These are phyloP conservation scores for Ambrosiella beaveri DNA, from an alignment of 2,329 filamentous ascomycete species.

Conservation along the genomic window DNA sequence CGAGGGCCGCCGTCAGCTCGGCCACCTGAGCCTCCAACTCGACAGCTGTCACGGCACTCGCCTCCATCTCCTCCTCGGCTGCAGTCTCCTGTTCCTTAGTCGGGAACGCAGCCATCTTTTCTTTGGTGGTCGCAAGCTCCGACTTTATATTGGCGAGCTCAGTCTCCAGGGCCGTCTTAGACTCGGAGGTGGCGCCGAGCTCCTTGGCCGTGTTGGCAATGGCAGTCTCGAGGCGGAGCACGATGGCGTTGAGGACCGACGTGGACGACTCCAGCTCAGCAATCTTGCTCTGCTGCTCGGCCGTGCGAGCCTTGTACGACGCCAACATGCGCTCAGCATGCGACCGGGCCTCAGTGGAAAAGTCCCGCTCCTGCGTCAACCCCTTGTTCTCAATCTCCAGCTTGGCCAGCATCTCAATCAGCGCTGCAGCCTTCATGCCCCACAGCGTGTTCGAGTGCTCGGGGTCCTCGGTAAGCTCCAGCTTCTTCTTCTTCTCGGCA, in stretches of 20 bases:
- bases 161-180: conserved; percentile 1
- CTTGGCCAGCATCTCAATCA: conserved; percentile 7
- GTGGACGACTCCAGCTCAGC: conserved; percentile 4
- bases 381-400: conserved; percentile 10
- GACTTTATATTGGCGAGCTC: conserved; percentile 3
- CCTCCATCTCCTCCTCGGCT: background rate
- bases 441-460: conserved; percentile 8
- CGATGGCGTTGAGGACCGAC: background rate
- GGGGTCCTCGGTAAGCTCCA: conserved; percentile 11
- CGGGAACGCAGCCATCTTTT: conserved; percentile 1
- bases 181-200: background rate
- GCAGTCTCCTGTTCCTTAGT: background rate
- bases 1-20: conserved; percentile 1
- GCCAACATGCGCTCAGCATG: conserved; percentile 1
- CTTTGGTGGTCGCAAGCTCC: conserved; percentile 1
- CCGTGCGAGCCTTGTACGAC: background rate
- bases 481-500: conserved; percentile 50
- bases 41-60: background rate
- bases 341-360: conserved; percentile 1
- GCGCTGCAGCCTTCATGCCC: conserved; percentile 5
- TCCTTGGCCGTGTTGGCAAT: background rate
- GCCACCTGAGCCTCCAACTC: conserved; percentile 4
- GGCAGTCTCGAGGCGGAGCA: conserved; percentile 1
- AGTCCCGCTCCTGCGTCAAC: background rate
- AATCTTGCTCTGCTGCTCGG: conserved; percentile 7